phyloP scores from a whole-genome alignment of 768 basidiomycete genomes.

The Cyclocybe aegerita region DNA sequence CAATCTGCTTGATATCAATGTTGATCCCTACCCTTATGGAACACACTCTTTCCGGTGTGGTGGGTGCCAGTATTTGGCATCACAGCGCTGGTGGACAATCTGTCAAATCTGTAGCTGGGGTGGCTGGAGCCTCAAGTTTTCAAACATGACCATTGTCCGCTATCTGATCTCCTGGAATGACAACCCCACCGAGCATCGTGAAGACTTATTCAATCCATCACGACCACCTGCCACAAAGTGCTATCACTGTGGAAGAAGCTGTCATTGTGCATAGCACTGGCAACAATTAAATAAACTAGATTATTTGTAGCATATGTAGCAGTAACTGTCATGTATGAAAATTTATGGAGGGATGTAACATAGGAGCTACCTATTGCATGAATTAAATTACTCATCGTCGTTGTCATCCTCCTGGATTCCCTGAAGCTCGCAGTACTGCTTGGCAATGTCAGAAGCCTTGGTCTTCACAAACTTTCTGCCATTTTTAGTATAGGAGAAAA shows the following conservation, averaged over 20 bases:
- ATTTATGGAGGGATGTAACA: background rate
- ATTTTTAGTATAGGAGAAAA: slow-evolving; percentile 9
- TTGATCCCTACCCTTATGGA: slow-evolving; percentile 37
- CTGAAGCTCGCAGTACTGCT: slow-evolving; percentile 4
- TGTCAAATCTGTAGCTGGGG: slow-evolving; percentile 44
- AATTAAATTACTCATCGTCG: background rate
- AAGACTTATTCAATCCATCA: slow-evolving; percentile 36
- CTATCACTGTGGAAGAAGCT: slow-evolving; percentile 13
- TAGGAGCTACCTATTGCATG: background rate
- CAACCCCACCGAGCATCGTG: slow-evolving; percentile 26
- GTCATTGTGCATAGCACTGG: slow-evolving; percentile 6
- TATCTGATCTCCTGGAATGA: slow-evolving; percentile 43
- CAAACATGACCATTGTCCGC: slow-evolving; percentile 38
- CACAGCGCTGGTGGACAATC: slow-evolving; percentile 31
- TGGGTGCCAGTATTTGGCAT: slow-evolving; percentile 39
- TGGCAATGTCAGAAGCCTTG: slow-evolving; percentile 1
- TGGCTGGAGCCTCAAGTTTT: slow-evolving; percentile 42
- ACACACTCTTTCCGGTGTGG: slow-evolving; percentile 41
- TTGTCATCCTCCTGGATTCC: background rate
- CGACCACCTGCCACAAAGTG: slow-evolving; percentile 15
- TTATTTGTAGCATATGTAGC: background rate
- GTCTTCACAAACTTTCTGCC: background rate
- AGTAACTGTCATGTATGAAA: background rate
- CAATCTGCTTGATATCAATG: slow-evolving; percentile 36
- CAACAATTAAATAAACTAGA: background rate